Conservation (phyloP, 2,329 filamentous ascomycete genomes). For the Diaporthe amygdali region DNA sequence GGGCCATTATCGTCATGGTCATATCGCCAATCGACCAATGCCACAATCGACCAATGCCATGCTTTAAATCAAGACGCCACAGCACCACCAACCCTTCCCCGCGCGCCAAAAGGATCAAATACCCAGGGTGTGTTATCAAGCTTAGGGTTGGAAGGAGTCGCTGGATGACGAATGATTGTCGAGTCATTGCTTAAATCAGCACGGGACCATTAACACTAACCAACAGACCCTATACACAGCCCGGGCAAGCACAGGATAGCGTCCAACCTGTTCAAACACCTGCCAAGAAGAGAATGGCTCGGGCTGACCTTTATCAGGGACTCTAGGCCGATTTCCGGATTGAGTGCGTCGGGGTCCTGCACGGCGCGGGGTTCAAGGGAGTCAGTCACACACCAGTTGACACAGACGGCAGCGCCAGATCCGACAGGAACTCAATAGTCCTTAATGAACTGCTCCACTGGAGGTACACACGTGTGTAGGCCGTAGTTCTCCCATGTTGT, state of each 20-base stretch:
- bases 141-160: background rate
- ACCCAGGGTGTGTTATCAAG: background rate
- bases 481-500: no score
- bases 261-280: background rate
- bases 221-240: background rate
- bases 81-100: background rate
- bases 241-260: background rate
- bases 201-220: background rate
- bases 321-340: background rate
- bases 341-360: no score
- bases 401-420: background rate
- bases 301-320: conserved; percentile 3
- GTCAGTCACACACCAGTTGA: background rate
- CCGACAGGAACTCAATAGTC: background rate
- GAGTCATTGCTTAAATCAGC: background rate
- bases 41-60: conserved; percentile 2
- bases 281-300: conserved; percentile 11
- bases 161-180: background rate
- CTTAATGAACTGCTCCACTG: background rate
- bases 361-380: background rate
- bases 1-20: background rate
- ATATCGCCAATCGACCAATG: conserved; percentile 1
- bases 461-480: no score
- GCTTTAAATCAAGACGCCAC: background rate
- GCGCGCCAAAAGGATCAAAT: background rate